Evolutionary conservation across 2,329 filamentous ascomycete genomes (phyloP), one percentile per base, ranked within the genome.

Genomic region (Beauveria bassiana): DNA sequence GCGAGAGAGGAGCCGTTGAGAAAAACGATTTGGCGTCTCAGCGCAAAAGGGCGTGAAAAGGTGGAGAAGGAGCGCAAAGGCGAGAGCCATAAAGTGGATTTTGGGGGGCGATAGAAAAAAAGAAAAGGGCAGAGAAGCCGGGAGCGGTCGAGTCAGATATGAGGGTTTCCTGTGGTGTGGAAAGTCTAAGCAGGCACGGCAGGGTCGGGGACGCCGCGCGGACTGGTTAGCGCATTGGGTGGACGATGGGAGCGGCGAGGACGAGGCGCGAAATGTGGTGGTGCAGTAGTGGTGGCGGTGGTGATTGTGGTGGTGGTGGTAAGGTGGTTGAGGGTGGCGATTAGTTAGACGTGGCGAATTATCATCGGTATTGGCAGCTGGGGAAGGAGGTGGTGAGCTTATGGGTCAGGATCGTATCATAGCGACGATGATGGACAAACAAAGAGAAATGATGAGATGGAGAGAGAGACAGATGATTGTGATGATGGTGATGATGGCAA

Each of bases 61-160:
- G 57, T 52, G 57, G 57, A 51, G 57, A 34, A 28, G 57, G 34
- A 22, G 57, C 49, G 46, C 56, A 28, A 46, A 26, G 43, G 28
- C 55, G 43, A 58, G 56, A 9, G 56, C 55, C 45, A 58, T 58
- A n/a, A 50, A 58, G 55, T 58, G 55, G 55, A 47, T 46, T 28
- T 31, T 50, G 26, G 43, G 43, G 38, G 45, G 20, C 14, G 20
- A 28, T 14, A 16, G 55, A 28, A 40, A 34, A 46, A 46, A 46
- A 28, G 22, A 56, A 43, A 45, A 56, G 40, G 26, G n/a, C 40
- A 28, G 22, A 20, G 45, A 58, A 58, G 28, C n/a, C 31, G 45
- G 45, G 43, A 49, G 26, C 28, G 53, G 53, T 34, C 40, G 43
- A 47, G 54, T 49, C 28, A 49, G 45, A 49, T 42, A 28, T n/a